Evolutionary conservation across 2,329 filamentous ascomycete species (phyloP).

Genomic region (Monilinia fructigena): DNA sequence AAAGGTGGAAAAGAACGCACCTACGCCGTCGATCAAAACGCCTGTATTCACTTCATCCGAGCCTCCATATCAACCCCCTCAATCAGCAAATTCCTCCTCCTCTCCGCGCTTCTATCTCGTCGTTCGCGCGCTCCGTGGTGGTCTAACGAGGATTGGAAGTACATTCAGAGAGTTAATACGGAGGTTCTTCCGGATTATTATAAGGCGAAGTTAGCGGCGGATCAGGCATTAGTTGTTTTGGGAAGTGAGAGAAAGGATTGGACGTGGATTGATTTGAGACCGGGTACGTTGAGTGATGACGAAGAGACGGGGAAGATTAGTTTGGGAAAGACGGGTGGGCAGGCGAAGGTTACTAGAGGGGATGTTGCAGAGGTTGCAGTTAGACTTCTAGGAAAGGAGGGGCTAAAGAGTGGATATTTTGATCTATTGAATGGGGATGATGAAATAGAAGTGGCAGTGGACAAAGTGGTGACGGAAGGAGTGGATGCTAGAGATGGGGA

Average conservation of each 20-base stretch:
- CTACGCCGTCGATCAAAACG: constrained; percentile 60
- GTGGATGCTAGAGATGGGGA: constrained; percentile 56
- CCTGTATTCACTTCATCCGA: constrained; percentile 60
- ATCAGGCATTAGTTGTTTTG: constrained; percentile 54
- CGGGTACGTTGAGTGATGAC: constrained; percentile 51
- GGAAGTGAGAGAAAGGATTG: constrained; percentile 42
- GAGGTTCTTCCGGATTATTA: constrained; percentile 54
- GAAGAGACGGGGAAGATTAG: constrained; percentile 46
- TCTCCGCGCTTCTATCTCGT: constrained; percentile 60
- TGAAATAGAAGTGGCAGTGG: constrained; percentile 48
- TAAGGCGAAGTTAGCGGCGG: constrained; percentile 59
- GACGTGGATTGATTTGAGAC: constrained; percentile 53
- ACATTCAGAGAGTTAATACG: constrained; percentile 43
- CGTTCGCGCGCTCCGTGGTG: constrained; percentile 55
- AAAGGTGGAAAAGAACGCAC: constrained; percentile 58
- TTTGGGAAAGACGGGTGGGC: constrained; percentile 45
- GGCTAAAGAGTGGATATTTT: constrained; percentile 49
- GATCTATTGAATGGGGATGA: constrained; percentile 56
- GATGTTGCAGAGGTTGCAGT: constrained; percentile 60
- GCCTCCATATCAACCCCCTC: constrained; percentile 54
- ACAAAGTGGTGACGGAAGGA: constrained; percentile 49
- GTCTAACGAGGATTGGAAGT: constrained; percentile 48
- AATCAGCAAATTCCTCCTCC: constrained; percentile 61
- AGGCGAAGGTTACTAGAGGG: constrained; percentile 49
- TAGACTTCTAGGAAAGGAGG: constrained; percentile 50